A percentile compares a stretch with the other conserved stretches of the same genome.
Conservation (phyloP, 805 yeast species). For the Zygosaccharomyces gambellarensis region DNA sequence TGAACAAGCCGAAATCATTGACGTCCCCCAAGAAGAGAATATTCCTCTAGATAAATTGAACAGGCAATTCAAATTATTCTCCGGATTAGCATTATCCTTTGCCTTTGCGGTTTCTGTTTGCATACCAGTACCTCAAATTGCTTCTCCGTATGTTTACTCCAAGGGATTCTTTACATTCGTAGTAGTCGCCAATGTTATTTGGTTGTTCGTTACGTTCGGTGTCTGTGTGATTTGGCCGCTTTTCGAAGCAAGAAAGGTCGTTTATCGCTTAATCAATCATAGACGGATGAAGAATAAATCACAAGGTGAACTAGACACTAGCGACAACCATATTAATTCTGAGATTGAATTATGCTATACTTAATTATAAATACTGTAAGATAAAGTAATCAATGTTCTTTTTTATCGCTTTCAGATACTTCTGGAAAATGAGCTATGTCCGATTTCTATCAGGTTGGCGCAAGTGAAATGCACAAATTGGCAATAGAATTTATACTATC, state of each 20-base stretch:
- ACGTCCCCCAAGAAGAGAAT: slow-evolving; percentile 24
- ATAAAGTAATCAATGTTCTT: neutral
- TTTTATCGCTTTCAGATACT: neutral
- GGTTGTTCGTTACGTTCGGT: slow-evolving; percentile 36
- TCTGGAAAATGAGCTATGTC: too few relatives aligned
- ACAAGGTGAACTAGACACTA: neutral
- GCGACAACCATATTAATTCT: neutral
- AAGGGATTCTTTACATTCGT: slow-evolving; percentile 33
- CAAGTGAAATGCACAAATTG: neutral
- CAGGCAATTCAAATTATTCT: slow-evolving; percentile 32
- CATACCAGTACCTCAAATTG: slow-evolving; percentile 37
- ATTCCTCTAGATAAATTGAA: slow-evolving; percentile 30
- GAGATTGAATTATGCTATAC: neutral
- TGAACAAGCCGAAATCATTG: slow-evolving; percentile 10
- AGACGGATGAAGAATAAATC: neutral
- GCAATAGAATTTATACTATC: neutral
- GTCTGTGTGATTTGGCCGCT: slow-evolving; percentile 34
- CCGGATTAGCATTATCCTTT: slow-evolving; percentile 22
- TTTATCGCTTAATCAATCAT: neutral
- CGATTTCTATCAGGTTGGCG: neutral
- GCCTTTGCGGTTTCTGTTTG: slow-evolving; percentile 28
- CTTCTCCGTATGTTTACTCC: slow-evolving; percentile 35
- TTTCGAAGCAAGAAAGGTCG: slow-evolving; percentile 24
- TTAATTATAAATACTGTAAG: neutral
- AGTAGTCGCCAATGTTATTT: slow-evolving; percentile 32